Evolutionary conservation across 306 rosid genomes (phyloP).

Genomic region (Rosa multiflora): DNA sequence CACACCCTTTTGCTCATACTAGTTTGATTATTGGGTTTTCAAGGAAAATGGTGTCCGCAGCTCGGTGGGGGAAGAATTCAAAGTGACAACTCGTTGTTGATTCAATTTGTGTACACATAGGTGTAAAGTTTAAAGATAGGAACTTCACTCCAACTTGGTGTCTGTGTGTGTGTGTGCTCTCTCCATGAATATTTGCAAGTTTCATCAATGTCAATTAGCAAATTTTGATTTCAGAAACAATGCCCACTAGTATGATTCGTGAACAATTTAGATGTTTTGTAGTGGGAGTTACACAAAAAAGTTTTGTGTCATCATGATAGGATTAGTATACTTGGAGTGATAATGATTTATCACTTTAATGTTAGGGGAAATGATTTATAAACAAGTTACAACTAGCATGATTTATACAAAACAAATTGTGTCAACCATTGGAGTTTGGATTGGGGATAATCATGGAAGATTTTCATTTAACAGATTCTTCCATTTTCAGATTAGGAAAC

Average conservation of each 20-base stretch:
- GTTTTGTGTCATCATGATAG: background rate
- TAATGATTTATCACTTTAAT: too few relatives aligned
- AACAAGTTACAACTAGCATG: too few relatives aligned
- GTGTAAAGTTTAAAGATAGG: background rate
- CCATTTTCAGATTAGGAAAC: background rate
- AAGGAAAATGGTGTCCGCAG: too few relatives aligned
- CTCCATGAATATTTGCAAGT: background rate
- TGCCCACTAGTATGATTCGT: background rate
- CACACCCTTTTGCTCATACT: background rate
- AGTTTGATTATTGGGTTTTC: too few relatives aligned
- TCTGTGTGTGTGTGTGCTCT: too few relatives aligned
- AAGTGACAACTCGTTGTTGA: background rate
- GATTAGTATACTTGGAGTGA: background rate
- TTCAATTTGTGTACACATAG: background rate
- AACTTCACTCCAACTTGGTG: background rate
- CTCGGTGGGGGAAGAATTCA: slow-evolving; percentile 8
- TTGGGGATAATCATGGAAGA: background rate
- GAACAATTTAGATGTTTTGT: too few relatives aligned
- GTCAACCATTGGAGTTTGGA: background rate
- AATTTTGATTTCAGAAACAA: background rate
- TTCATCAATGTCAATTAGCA: background rate
- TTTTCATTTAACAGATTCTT: background rate
- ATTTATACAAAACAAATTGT: too few relatives aligned
- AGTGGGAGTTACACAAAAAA: too few relatives aligned
- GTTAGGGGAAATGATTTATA: too few relatives aligned